These are phyloP conservation scores for Graphiopsis chlorocephala DNA, from an alignment of 2,329 filamentous ascomycete genomes.

Conservation along the genomic window DNA sequence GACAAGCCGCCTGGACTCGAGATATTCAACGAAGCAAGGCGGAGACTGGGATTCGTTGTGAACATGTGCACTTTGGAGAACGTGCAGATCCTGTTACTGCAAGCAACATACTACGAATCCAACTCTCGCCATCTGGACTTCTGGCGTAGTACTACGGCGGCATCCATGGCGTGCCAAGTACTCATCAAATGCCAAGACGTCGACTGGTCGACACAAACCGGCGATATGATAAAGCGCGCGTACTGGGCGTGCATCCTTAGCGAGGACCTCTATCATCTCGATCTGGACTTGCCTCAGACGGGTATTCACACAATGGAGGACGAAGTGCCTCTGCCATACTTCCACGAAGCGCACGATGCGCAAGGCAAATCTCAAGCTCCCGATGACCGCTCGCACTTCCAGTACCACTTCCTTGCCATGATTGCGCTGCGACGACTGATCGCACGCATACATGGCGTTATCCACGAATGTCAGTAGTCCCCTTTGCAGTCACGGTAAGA, in stretches of 20 bases:
- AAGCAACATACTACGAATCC: conserved; percentile 40
- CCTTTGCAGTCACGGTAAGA: neutral
- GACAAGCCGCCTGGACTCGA: conserved; percentile 55
- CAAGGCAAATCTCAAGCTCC: conserved; percentile 26
- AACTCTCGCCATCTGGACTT: conserved; percentile 50
- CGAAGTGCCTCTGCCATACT: conserved; percentile 55
- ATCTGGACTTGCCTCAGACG: conserved; percentile 57
- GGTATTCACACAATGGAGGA: conserved; percentile 54
- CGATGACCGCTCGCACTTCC: conserved; percentile 54
- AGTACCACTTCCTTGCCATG: conserved; percentile 60
- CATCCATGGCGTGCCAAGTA: conserved; percentile 57
- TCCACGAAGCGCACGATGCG: conserved; percentile 44
- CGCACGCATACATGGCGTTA: conserved; percentile 51
- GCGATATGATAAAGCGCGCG: conserved; percentile 53
- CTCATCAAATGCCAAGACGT: conserved; percentile 50
- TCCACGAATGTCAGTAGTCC: conserved; percentile 51
- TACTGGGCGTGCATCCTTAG: conserved; percentile 58
- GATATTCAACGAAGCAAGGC: conserved; percentile 62
- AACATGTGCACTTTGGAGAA: conserved; percentile 58
- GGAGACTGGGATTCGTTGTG: conserved; percentile 57
- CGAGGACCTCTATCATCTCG: conserved; percentile 53
- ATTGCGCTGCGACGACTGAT: conserved; percentile 56
- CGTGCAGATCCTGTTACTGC: conserved; percentile 57
- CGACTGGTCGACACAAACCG: conserved; percentile 47
- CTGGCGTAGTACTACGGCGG: conserved; percentile 57